Percentiles rank a stretch among this genome's conserved stretches.
These are phyloP conservation scores for Globisporangium rhizosaccharum DNA, from an alignment of 352 stramenopile genomes.

Conservation along the genomic window DNA sequence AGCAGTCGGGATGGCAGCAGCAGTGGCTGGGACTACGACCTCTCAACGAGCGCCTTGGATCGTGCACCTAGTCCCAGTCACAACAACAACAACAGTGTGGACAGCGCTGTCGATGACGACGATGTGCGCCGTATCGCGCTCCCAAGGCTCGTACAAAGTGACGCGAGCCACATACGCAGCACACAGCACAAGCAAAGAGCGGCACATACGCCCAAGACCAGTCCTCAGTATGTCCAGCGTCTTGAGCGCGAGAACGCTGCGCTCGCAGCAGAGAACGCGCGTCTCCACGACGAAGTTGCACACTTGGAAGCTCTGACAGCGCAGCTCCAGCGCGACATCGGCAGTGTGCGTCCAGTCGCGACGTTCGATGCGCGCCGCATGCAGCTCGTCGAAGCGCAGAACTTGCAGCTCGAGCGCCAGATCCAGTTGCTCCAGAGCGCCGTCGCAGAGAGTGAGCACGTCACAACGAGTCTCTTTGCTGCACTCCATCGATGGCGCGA, in stretches of 20 bases:
- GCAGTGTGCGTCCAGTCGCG: slow-evolving; percentile 2
- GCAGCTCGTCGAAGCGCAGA: slow-evolving; percentile 44
- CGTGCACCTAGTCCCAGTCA: neutral
- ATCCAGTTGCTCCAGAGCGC: slow-evolving; percentile 38
- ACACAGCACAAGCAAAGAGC: slow-evolving; percentile 4
- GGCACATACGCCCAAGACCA: slow-evolving; percentile 9
- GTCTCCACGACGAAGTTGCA: slow-evolving; percentile 37
- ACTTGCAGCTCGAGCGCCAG: slow-evolving; percentile 58
- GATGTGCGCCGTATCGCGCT: no score
- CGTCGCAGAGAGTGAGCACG: slow-evolving; percentile 23
- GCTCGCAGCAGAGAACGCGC: slow-evolving; percentile 33
- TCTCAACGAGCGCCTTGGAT: slow-evolving; percentile 10
- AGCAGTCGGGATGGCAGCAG: no score
- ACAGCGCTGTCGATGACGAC: neutral
- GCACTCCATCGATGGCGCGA: slow-evolving; percentile 33
- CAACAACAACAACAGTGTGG: slow-evolving; percentile 12
- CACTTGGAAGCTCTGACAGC: slow-evolving; percentile 38
- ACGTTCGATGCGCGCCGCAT: slow-evolving; percentile 27
- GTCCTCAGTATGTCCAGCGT: neutral
- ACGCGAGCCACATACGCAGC: no score
- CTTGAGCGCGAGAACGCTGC: slow-evolving; percentile 37
- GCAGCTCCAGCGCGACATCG: slow-evolving; percentile 28
- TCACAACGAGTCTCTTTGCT: slow-evolving; percentile 29
- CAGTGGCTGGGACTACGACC: slow-evolving; percentile 32
- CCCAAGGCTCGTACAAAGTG: no score